Evolutionary conservation across 1,139 yeast species (phyloP), one percentile per base, ranked within the genome.

Genomic region (Geotrichum reessii): DNA sequence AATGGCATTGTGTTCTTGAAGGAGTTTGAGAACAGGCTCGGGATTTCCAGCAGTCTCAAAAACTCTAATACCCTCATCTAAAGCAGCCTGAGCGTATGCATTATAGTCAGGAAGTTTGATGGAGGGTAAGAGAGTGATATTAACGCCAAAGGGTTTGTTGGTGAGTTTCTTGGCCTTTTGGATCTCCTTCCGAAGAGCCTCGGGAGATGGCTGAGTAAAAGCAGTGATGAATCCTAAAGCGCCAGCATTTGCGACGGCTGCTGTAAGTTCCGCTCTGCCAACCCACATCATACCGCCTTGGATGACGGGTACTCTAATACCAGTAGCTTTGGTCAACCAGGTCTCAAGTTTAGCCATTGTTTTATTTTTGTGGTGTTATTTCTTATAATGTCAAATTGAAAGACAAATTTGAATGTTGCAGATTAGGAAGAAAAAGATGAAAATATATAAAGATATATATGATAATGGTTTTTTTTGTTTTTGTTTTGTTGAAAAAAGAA

Each of bases 11-110:
- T 47, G 21, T 17, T 50, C 53, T 50, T 66, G 58, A 47, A 67
- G 60, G 9, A 62, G 57, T 52, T 59, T 59, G 14, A 69, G 55
- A 22, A 68, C 68, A n/a, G 68, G 67, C 21, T 62, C 60, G 14
- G 74, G 73, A 60, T 70, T 70, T 24, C 74, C 74, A 7, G 74
- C 69, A 11, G 74, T 72, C 63, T 72, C 74, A 52, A 72, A 71
- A 47, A 72, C 65, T 19, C 66, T 63, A 55, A 72, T 62, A 17
- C 74, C 74, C 60, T 71, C 74, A 42, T 71, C 75, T 7, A 72
- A 67, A 12, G 74, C 73, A 1, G 67, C 73, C 59, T 64, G 64
- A 22, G 74, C 73, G 57, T 64, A 72, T 7, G 67, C 70, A 28
- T 60, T 65, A 58, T 72, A 71, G 63, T 72, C 72, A 6, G 75